A percentile compares a stretch with the other conserved stretches of the same genome.
phyloP scores from a whole-genome alignment of 2,329 filamentous ascomycete species.

The Ascochyta lentis region DNA sequence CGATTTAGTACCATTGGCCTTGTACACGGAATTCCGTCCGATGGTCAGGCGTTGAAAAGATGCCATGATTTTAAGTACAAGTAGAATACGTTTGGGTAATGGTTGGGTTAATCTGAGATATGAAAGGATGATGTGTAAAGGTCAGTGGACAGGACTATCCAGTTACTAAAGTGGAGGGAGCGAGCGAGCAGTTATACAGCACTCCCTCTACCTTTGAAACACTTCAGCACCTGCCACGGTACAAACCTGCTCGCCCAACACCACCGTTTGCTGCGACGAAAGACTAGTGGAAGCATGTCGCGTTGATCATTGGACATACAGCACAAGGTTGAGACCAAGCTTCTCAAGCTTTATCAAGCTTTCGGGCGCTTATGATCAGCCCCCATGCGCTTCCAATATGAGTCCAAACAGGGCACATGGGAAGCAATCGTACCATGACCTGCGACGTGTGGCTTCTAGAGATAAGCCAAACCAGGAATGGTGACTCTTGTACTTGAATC shows the following conservation, averaged over 20 bases:
- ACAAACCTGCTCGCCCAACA: constrained; percentile 2
- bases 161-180: too few relatives aligned
- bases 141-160: too few relatives aligned
- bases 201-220: not conserved
- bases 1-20: constrained; percentile 25
- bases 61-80: constrained; percentile 12
- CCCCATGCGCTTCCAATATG: not conserved
- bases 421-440: not conserved
- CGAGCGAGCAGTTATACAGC: too few relatives aligned
- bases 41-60: constrained; percentile 27
- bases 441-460: not conserved
- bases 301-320: constrained; percentile 6
- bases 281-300: not conserved
- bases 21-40: constrained; percentile 26
- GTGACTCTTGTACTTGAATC: not conserved
- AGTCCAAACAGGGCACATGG: not conserved
- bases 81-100: not conserved
- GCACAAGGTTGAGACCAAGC: constrained; percentile 16
- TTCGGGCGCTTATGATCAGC: not conserved
- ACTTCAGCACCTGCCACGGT: not conserved
- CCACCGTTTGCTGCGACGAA: not conserved
- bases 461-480: not conserved
- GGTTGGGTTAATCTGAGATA: not conserved
- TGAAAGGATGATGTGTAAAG: not conserved
- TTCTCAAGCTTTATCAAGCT: constrained; percentile 14